A percentile compares a stretch with the other conserved stretches of the same genome.
Conservation (phyloP, 495 filamentous ascomycete species). For the Bathelium albidoporum region DNA sequence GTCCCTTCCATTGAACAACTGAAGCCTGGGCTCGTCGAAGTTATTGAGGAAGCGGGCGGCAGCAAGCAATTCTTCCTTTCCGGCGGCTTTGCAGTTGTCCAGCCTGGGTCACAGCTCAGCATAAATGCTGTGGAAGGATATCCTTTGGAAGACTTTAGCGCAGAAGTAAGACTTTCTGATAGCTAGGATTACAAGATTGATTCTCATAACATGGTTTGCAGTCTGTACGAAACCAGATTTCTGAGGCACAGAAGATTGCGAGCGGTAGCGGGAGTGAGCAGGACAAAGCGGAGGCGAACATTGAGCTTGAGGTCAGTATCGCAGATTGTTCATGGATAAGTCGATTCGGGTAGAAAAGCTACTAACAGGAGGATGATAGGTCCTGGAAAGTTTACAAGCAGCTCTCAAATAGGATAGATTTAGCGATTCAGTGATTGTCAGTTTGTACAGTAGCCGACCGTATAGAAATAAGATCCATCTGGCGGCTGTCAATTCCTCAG, state of each 20-base stretch:
- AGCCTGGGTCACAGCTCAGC: constrained; percentile 88
- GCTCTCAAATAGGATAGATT: constrained; percentile 29
- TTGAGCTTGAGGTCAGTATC: constrained; percentile 81
- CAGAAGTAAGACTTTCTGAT: constrained; percentile 45
- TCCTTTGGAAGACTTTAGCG: constrained; percentile 89
- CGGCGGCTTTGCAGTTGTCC: constrained; percentile 92
- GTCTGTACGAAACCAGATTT: constrained; percentile 65
- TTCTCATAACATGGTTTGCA: constrained; percentile 12
- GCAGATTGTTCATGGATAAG: not conserved
- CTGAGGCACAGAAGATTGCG: constrained; percentile 92
- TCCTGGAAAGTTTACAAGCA: constrained; percentile 37
- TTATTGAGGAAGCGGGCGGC: constrained; percentile 84
- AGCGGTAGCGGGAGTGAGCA: constrained; percentile 86
- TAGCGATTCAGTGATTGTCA: not conserved
- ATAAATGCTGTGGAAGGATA: constrained; percentile 97
- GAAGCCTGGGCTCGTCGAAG: constrained; percentile 87
- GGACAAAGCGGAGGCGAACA: constrained; percentile 96
- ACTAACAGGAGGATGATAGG: constrained; percentile 21
- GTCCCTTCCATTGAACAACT: constrained; percentile 98
- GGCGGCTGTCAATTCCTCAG: not conserved
- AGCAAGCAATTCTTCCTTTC: constrained; percentile 99
- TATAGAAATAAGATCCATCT: not conserved
- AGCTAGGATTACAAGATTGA: not conserved
- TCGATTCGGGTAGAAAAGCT: not conserved
- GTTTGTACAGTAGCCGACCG: not conserved